Conservation (phyloP, 1,139 yeast species). For the Sugiyamaella paludigena region DNA sequence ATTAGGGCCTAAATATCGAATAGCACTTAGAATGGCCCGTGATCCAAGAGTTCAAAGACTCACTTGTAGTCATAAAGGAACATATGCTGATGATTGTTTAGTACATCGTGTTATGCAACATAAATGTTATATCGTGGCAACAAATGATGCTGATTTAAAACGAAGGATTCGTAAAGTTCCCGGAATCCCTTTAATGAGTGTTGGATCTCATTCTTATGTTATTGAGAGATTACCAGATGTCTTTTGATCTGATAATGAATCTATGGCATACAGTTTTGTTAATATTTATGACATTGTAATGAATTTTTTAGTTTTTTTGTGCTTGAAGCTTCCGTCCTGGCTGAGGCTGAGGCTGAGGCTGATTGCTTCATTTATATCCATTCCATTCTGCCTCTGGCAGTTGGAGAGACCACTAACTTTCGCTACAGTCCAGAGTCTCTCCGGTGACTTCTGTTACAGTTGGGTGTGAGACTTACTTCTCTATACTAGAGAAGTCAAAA, state of each 20-base stretch:
- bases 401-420: no score
- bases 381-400: no score
- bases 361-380: no score
- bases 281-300: background rate
- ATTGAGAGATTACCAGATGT: constrained; percentile 95
- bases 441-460: no score
- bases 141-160: constrained; percentile 97
- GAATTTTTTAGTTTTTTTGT: no score
- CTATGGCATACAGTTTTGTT: no score
- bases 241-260: constrained; percentile 48
- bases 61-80: constrained; percentile 89
- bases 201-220: constrained; percentile 88
- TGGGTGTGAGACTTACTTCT: no score
- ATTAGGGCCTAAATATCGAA: constrained; percentile 89
- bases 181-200: constrained; percentile 95
- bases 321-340: no score
- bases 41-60: constrained; percentile 89
- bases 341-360: no score
- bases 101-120: constrained; percentile 93
- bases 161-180: constrained; percentile 93
- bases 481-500: no score
- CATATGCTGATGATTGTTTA: constrained; percentile 96
- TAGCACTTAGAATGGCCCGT: constrained; percentile 86
- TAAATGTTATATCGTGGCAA: constrained; percentile 94
- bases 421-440: no score